Conservation (phyloP, 2,329 filamentous ascomycete species). For the Neocatenulostroma microsporum region DNA sequence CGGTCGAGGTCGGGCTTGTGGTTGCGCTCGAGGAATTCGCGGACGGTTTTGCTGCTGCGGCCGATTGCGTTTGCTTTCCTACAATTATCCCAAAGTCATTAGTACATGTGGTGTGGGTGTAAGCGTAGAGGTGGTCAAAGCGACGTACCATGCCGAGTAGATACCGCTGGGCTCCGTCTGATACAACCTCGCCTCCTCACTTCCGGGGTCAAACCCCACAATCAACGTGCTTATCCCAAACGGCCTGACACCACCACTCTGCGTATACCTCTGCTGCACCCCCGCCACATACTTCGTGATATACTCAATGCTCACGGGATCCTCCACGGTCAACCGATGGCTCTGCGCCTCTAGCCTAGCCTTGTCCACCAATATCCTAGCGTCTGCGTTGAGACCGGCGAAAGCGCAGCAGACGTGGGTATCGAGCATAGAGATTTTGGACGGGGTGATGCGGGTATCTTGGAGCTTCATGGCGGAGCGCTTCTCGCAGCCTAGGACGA, state of each 20-base stretch:
- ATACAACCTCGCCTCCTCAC: conserved; percentile 81
- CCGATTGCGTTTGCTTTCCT: conserved; percentile 99
- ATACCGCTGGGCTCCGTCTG: conserved; percentile 99
- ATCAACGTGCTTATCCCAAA: conserved; percentile 98
- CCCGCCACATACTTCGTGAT: conserved; percentile 98
- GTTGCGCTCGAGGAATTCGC: conserved; percentile 97
- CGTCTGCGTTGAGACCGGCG: conserved; percentile 93
- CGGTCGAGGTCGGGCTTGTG: conserved; percentile 98
- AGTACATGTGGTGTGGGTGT: not conserved
- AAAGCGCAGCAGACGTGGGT: conserved; percentile 95
- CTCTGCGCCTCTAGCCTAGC: conserved; percentile 95
- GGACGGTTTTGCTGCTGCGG: conserved; percentile 95
- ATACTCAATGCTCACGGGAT: conserved; percentile 96
- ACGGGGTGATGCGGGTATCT: conserved; percentile 97
- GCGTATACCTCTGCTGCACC: conserved; percentile 97
- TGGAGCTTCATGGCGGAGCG: conserved; percentile 98
- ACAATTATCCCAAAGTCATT: conserved; percentile 7
- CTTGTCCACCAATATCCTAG: conserved; percentile 96
- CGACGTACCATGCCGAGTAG: conserved; percentile 87
- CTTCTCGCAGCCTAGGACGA: conserved; percentile 97
- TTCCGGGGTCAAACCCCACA: conserved; percentile 95
- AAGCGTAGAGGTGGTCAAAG: not conserved
- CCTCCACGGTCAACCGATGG: conserved; percentile 92
- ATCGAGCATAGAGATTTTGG: conserved; percentile 95
- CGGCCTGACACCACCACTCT: conserved; percentile 96